A percentile compares a stretch with the other conserved stretches of the same genome.
phyloP scores from a whole-genome alignment of 164 flowering plant genomes.

The Echeveria elegans region DNA sequence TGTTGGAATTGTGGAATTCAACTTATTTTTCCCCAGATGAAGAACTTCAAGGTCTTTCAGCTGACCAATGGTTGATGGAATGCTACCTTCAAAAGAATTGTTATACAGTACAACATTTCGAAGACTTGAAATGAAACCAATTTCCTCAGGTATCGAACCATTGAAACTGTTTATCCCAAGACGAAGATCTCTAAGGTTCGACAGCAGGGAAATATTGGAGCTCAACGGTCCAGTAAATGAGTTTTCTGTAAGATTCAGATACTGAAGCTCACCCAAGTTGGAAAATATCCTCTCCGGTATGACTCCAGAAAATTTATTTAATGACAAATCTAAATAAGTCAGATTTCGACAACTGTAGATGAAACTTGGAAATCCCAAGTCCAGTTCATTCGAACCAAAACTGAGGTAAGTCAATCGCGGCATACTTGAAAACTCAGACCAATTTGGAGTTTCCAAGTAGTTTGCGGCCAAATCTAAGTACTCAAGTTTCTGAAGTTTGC shows the following conservation, averaged over 20 bases:
- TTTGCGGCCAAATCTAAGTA: slow-evolving; percentile 36
- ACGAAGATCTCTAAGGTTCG: slow-evolving; percentile 27
- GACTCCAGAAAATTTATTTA: slow-evolving; percentile 23
- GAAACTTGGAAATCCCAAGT: slow-evolving; percentile 28
- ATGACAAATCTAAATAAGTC: slow-evolving; percentile 41
- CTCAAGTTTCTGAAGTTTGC: slow-evolving; percentile 30
- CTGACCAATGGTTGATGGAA: slow-evolving; percentile 40
- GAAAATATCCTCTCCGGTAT: slow-evolving; percentile 32
- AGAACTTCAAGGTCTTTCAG: slow-evolving; percentile 25
- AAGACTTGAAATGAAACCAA: slow-evolving; percentile 26
- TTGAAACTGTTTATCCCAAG: slow-evolving; percentile 21
- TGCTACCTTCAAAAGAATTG: slow-evolving; percentile 32
- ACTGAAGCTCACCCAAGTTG: slow-evolving; percentile 33
- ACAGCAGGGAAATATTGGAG: slow-evolving; percentile 31
- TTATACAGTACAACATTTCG: slow-evolving; percentile 22
- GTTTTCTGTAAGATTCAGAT: slow-evolving; percentile 26
- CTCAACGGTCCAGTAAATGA: slow-evolving; percentile 32
- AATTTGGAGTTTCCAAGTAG: slow-evolving; percentile 28
- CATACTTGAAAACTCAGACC: slow-evolving; percentile 34
- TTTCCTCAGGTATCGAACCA: slow-evolving; percentile 27
- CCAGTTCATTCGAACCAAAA: slow-evolving; percentile 21
- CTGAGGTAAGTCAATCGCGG: slow-evolving; percentile 27
- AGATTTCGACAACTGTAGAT: slow-evolving; percentile 25
- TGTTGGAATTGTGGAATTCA: slow-evolving; percentile 41
- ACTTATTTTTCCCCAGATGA: slow-evolving; percentile 23